phyloP scores from a whole-genome alignment of 139 green algal genomes.

The Picochlorum sp. region DNA sequence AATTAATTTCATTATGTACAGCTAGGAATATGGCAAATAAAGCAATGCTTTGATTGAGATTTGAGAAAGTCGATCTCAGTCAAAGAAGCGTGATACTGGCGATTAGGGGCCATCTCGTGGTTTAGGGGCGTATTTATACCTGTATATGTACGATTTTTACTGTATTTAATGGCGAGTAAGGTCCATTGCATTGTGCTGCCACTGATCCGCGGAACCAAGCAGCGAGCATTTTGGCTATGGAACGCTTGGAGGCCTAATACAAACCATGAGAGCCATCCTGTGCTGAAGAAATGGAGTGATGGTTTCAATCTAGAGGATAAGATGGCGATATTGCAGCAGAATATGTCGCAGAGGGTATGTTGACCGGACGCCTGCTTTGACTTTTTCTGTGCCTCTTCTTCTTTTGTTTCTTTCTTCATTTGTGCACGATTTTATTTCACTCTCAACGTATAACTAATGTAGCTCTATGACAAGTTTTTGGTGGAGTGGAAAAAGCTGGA shows the following conservation, averaged over 20 bases:
- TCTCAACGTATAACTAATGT: background rate
- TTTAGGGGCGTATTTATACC: too few species aligned
- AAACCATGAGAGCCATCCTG: background rate
- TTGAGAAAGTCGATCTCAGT: too few species aligned
- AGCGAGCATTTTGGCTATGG: constrained; percentile 36
- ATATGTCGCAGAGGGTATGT: background rate
- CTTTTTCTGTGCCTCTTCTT: background rate
- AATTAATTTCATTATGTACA: too few species aligned
- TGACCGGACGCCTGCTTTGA: background rate
- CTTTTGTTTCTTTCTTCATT: background rate
- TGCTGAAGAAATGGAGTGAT: constrained; percentile 8
- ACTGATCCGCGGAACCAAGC: constrained; percentile 3
- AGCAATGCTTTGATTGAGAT: too few species aligned
- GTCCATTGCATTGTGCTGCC: constrained; percentile 24
- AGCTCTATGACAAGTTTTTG: constrained; percentile 8
- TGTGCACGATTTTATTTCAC: background rate
- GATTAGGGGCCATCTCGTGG: too few species aligned
- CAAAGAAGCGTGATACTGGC: too few species aligned
- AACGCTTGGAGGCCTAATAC: constrained; percentile 13
- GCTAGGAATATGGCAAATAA: too few species aligned
- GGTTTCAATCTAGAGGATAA: constrained; percentile 27
- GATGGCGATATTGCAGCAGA: constrained; percentile 7
- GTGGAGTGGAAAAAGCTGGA: constrained; percentile 42
- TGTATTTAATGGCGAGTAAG: too few species aligned
- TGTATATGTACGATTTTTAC: too few species aligned